phyloP scores from a whole-genome alignment of 2,329 filamentous ascomycete genomes.

The Tolypocladium tropicale region DNA sequence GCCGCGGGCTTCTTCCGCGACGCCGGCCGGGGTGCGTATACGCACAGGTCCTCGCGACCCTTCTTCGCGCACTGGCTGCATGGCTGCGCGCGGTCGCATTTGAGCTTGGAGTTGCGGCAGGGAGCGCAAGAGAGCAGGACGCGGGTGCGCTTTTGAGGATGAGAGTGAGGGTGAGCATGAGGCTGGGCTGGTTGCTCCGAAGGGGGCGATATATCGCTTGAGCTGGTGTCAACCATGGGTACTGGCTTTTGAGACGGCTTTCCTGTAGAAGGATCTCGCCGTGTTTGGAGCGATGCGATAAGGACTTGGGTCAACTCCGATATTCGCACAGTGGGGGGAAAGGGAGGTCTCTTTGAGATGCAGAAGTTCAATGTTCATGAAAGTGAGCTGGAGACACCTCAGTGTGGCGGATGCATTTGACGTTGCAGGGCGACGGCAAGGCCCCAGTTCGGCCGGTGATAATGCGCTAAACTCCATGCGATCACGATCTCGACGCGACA shows the following conservation, averaged over 20 bases:
- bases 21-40: slow-evolving; percentile 37
- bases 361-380: background rate
- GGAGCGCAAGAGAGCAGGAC: slow-evolving; percentile 41
- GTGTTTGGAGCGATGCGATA: background rate
- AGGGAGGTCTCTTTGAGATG: background rate
- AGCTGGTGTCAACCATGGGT: slow-evolving; percentile 9
- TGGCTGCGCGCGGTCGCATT: slow-evolving; percentile 42
- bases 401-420: background rate
- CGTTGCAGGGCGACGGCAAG: background rate
- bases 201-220: slow-evolving; percentile 10
- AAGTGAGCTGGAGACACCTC: background rate
- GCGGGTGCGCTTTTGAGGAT: slow-evolving; percentile 31
- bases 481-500: background rate
- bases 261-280: background rate
- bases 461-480: background rate
- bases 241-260: background rate
- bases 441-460: background rate
- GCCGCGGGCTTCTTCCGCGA: slow-evolving; percentile 27
- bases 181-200: slow-evolving; percentile 6
- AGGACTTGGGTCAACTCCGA: background rate
- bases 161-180: slow-evolving; percentile 3
- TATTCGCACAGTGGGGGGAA: background rate
- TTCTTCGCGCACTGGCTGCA: slow-evolving; percentile 44
- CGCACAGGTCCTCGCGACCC: slow-evolving; percentile 32
- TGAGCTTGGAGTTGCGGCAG: slow-evolving; percentile 44